Percentiles rank a stretch among this genome's conserved stretches.
Evolutionary conservation across 208 protist species (phyloP).

Genomic region (Trypanosoma grayi): DNA sequence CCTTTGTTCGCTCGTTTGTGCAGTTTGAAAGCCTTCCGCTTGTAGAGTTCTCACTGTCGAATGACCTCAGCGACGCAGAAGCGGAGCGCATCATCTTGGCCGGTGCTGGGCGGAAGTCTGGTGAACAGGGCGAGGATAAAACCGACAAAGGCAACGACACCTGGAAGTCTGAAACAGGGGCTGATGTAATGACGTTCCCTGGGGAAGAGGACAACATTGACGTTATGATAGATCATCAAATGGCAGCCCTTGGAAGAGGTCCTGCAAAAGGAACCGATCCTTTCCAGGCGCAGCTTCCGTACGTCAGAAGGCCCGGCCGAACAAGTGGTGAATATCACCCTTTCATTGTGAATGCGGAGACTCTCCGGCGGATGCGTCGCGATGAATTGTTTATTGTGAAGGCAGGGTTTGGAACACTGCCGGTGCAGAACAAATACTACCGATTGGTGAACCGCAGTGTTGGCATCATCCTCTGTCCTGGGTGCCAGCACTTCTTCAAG

Average conservation of each 20-base stretch:
- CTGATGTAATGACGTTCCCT: constrained; percentile 85
- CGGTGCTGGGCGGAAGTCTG: constrained; percentile 44
- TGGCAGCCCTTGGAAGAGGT: constrained; percentile 70
- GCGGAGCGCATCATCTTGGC: constrained; percentile 79
- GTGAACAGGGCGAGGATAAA: constrained; percentile 24
- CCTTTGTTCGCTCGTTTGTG: constrained; percentile 92
- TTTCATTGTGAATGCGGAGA: constrained; percentile 74
- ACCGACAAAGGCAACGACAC: constrained; percentile 29
- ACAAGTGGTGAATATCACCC: constrained; percentile 77
- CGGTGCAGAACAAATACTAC: constrained; percentile 88
- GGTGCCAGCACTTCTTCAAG: constrained; percentile 95
- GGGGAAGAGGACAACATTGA: constrained; percentile 84
- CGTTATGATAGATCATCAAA: constrained; percentile 80
- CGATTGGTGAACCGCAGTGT: constrained; percentile 77
- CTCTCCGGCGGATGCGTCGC: constrained; percentile 73
- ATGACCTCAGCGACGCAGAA: constrained; percentile 86
- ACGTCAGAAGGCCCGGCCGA: constrained; percentile 67
- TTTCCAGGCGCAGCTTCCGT: constrained; percentile 88
- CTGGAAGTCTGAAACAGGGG: constrained; percentile 62
- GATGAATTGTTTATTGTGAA: constrained; percentile 91
- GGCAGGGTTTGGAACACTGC: constrained; percentile 53
- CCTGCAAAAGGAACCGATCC: constrained; percentile 72
- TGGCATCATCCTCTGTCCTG: constrained; percentile 75
- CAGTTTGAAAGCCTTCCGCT: constrained; percentile 92
- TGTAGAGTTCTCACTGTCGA: constrained; percentile 91